Evolutionary conservation across 495 filamentous ascomycete species (phyloP), one percentile per base, ranked within the genome.

Genomic region (Lophiotrema nucula): DNA sequence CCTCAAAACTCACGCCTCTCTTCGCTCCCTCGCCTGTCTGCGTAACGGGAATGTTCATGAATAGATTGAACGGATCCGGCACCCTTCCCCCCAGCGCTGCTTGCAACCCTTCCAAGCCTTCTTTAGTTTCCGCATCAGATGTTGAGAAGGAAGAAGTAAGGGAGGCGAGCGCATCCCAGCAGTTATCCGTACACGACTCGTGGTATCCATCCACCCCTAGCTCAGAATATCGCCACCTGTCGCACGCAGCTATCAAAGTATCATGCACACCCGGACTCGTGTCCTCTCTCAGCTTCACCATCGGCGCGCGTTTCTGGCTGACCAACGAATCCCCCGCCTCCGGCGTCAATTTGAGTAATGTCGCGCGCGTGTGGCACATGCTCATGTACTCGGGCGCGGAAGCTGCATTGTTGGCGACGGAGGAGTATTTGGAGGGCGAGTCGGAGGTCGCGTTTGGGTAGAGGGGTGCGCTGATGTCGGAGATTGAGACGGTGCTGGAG

Each of bases 1-100:
- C 37, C 46, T 67, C 61, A 45, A 72, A 72, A 25, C 56, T 65
- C 6, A 61, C 27, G 2, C 56, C 56, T 24, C 56, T 37, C 28
- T 35, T 60, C n/a, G 62, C 65, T 3, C 74, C 43, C 15, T 58
- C 62, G 0, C 71, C 71, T 37, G 69, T 66, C 39, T 63, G 45
- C 27, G 67, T 67, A 16, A 76, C 58, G 0, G 74, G 63, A 18
- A 77, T 74, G 54, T 79, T 77, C 76, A 79, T 79, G 56, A 77
- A 77, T 15, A 79, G 41, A 60, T 79, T 79, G 6, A 79, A 61
- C 1, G 75, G 76, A 48, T 71, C 69, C 2, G 75, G 76, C 15
- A 71, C 67, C 43, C 70, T 68, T 4, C 56, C 59, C 11, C 59
- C 60, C 4, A 64, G 37, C 23, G n/a, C 19, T 15, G 48, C 47